These are phyloP conservation scores for Quercus suber DNA, from an alignment of 306 rosid genomes.

Conservation along the genomic window DNA sequence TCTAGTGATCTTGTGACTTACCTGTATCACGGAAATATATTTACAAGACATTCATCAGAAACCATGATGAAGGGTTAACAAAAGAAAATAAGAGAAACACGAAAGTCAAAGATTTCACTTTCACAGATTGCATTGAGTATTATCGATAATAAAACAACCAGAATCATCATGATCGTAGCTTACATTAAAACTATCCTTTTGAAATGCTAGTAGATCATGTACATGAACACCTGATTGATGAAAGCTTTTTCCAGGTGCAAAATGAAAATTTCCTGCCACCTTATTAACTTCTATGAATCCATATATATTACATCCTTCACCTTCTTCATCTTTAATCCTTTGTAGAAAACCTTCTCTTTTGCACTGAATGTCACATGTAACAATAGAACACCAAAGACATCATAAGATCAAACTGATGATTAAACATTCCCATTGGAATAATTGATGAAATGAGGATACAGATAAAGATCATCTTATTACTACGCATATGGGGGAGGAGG, in stretches of 20 bases:
- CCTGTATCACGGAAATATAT: slow-evolving; percentile 37
- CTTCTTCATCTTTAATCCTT: slow-evolving; percentile 92
- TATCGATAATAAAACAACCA: neutral
- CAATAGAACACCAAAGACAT: slow-evolving; percentile 14
- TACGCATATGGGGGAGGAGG: neutral
- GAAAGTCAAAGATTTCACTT: neutral
- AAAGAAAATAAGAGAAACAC: neutral
- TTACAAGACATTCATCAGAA: slow-evolving; percentile 22
- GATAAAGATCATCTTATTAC: neutral
- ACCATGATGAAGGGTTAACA: slow-evolving; percentile 1
- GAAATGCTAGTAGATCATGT: slow-evolving; percentile 87
- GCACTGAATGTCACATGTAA: slow-evolving; percentile 54
- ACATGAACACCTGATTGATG: slow-evolving; percentile 92
- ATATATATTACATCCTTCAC: slow-evolving; percentile 95
- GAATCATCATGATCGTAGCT: slow-evolving; percentile 30
- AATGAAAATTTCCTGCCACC: slow-evolving; percentile 97
- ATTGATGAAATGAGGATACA: neutral
- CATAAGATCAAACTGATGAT: neutral
- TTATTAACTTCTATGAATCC: slow-evolving; percentile 96
- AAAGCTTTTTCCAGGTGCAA: slow-evolving; percentile 98
- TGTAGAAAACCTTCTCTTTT: slow-evolving; percentile 98
- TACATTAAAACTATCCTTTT: slow-evolving; percentile 96
- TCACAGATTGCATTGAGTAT: neutral
- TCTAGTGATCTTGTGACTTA: slow-evolving; percentile 86
- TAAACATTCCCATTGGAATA: neutral